Evolutionary conservation across 2,329 filamentous ascomycete genomes (phyloP), one percentile per base, ranked within the genome.

Genomic region (Venturia pyrina): DNA sequence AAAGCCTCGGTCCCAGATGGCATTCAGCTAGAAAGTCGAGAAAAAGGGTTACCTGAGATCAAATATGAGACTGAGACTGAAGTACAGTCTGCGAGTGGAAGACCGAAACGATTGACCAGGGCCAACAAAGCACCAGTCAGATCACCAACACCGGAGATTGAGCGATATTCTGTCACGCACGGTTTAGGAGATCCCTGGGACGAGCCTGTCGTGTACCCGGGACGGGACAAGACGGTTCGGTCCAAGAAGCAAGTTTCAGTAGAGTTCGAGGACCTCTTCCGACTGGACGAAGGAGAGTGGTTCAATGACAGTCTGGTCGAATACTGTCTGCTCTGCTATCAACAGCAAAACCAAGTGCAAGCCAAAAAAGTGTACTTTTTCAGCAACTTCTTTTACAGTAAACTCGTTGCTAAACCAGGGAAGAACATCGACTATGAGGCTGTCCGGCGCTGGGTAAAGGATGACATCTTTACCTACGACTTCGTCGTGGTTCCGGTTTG

Each of bases 401-500:
- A 87, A 61, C 84, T 72, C 0, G 68, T 76, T 8, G 75, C 77
- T 19, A 81, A 81, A 66, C 15, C 41, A 43, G 80, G 85, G 44
- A 76, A 79, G 62, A 78, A 75, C 0, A 89, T 96, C 76, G 92
- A 96, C 71, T 97, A 96, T 73, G 85, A 89, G 34, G 89, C 87
- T 5, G 93, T 99, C 66, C 87, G 89, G 74, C 85, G 86, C 56
- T 99, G 95, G 95, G 83, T 89, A 43, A 91, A 87, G 70, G 83
- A 93, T 28, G 90, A 99, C 73, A 78, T 99, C 10, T 90, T 98
- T 72, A 83, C 82, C 6, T 92, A 90, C 70, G 91, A 96, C 73
- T 97, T 93, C 74, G 87, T 98, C 67, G 83, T 98, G 13, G 89
- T 99, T 7, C 95, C 95, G 0, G 91, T 99, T 74, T 96, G 96